These are phyloP conservation scores for Taiozyma sp. DNA, from an alignment of 1,139 yeast species.

Conservation along the genomic window DNA sequence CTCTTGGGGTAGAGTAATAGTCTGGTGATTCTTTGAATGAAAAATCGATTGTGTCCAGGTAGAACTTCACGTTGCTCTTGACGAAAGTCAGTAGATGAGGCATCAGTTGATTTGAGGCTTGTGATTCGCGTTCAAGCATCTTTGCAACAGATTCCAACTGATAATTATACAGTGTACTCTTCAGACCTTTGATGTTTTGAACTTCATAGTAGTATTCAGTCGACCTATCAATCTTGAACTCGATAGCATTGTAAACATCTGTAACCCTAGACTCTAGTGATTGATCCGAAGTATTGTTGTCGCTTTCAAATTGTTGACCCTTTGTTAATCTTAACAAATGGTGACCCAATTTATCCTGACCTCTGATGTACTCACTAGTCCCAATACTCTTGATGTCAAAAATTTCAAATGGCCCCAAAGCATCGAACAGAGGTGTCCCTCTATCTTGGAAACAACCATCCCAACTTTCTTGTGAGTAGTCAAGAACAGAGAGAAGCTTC, in stretches of 20 bases:
- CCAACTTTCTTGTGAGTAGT: constrained; percentile 30
- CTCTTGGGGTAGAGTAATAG: constrained; percentile 44
- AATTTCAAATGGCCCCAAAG: constrained; percentile 3
- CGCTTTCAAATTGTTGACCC: constrained; percentile 7
- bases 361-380: constrained; percentile 1
- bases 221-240: constrained; percentile 14
- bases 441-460: constrained; percentile 1
- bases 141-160: constrained; percentile 54
- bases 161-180: constrained; percentile 47
- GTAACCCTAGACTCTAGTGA: constrained; percentile 22
- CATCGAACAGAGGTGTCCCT: constrained; percentile 9
- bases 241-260: constrained; percentile 18
- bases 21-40: constrained; percentile 34
- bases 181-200: constrained; percentile 42
- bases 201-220: constrained; percentile 18
- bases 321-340: constrained; percentile 11
- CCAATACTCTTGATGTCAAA: constrained; percentile 16
- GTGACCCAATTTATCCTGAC: constrained; percentile 4
- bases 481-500: constrained; percentile 33
- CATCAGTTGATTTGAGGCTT: constrained; percentile 30
- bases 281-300: not conserved
- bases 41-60: constrained; percentile 33
- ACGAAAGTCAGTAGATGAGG: constrained; percentile 39
- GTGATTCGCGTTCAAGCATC: constrained; percentile 52
- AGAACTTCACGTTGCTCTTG: constrained; percentile 9